phyloP scores from a whole-genome alignment of 352 stramenopile genomes.

The Phytophthora cryptogea region DNA sequence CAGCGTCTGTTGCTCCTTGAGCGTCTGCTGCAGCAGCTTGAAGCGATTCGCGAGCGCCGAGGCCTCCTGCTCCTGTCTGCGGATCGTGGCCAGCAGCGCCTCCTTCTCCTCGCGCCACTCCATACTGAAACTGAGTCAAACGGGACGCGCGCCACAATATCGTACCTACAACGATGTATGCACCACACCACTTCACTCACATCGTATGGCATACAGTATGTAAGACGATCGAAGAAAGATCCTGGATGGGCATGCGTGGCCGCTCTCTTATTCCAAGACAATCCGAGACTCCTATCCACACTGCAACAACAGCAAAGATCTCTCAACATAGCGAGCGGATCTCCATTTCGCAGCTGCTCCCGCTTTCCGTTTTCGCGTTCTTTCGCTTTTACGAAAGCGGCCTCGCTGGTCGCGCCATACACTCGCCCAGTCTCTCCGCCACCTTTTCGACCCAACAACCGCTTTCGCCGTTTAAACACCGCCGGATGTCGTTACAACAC shows the following conservation, averaged over 20 bases:
- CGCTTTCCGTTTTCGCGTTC: neutral
- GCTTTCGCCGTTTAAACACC: conserved; percentile 14
- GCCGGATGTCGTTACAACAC: conserved; percentile 5
- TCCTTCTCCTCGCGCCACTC: conserved; percentile 53
- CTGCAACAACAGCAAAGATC: conserved; percentile 1
- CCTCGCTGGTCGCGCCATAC: conserved; percentile 20
- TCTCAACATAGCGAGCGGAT: neutral
- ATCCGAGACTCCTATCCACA: conserved; percentile 6
- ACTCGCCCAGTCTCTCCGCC: conserved; percentile 14
- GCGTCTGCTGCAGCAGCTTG: conserved; percentile 62
- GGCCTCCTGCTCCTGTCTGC: conserved; percentile 44
- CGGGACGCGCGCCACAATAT: conserved; percentile 14
- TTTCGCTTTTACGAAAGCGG: neutral
- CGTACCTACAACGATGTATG: conserved; percentile 8
- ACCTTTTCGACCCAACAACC: conserved; percentile 22
- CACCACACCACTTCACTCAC: neutral
- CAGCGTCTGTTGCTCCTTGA: conserved; percentile 73
- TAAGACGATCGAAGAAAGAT: no score
- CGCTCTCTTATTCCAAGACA: neutral
- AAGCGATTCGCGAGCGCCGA: conserved; percentile 52
- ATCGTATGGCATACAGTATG: neutral
- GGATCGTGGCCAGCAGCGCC: conserved; percentile 52
- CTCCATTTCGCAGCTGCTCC: neutral
- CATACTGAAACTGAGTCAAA: conserved; percentile 29
- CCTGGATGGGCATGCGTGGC: no score